phyloP scores from a whole-genome alignment of 129 eudicot genomes.

The Daucus carota region DH1_v3.0 NC_030382.2:42107501-42108000 shows the following conservation, averaged over 20 bases:
- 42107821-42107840: background rate
- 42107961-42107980: background rate
- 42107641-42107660: constrained; percentile 22
- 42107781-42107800: constrained; percentile 8
- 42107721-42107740: constrained; percentile 5
- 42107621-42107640: constrained; percentile 17
- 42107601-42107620: background rate
- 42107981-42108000: background rate
- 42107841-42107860: background rate
- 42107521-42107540: constrained; percentile 11
- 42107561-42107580: constrained; percentile 26
- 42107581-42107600: constrained; percentile 9
- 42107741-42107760: background rate
- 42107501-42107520: constrained; percentile 5
- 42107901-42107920: background rate
- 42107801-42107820: background rate
- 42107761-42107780: constrained; percentile 7
- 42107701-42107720: background rate
- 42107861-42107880: background rate
- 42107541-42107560: constrained; percentile 31
- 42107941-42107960: background rate
- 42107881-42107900: background rate
- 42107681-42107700: constrained; percentile 5
- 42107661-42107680: constrained; percentile 12
- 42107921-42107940: background rate